Conservation (phyloP, 192 early-diverging fungal species). For the Dissophora ornata region DNA sequence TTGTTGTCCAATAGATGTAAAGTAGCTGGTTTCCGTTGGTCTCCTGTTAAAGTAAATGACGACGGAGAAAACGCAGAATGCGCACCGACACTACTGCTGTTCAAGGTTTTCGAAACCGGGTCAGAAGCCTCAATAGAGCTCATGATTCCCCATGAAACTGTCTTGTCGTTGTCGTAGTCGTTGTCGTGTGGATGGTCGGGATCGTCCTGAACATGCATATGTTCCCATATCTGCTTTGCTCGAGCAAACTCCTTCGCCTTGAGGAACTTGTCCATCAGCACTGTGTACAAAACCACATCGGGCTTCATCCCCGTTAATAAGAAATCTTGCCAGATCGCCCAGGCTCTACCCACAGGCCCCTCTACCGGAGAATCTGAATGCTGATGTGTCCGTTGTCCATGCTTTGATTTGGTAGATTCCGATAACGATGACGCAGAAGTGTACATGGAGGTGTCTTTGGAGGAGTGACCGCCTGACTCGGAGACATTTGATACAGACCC, state of each 20-base stretch:
- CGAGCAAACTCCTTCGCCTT: slow-evolving; percentile 35
- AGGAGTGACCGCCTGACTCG: too few species aligned
- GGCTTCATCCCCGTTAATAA: slow-evolving; percentile 45
- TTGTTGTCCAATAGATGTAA: too few species aligned
- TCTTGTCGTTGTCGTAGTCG: too few species aligned
- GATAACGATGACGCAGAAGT: background rate
- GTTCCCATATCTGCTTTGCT: slow-evolving; percentile 34
- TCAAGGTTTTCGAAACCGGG: background rate
- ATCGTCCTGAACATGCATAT: slow-evolving; percentile 12
- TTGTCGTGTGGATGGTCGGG: background rate
- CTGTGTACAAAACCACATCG: slow-evolving; percentile 42
- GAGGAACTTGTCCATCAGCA: slow-evolving; percentile 26
- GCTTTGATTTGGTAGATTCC: background rate
- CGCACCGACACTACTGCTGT: background rate
- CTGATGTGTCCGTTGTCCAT: too few species aligned
- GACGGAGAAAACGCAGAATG: background rate
- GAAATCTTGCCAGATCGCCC: slow-evolving; percentile 50
- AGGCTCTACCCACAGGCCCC: slow-evolving; percentile 11
- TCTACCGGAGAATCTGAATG: too few species aligned
- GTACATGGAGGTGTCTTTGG: too few species aligned
- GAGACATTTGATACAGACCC: slow-evolving; percentile 6
- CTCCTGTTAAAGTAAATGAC: background rate
- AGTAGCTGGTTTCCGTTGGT: too few species aligned
- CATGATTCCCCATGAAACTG: too few species aligned
- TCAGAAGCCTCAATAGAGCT: background rate